phyloP scores from a whole-genome alignment of 768 basidiomycete species.

The Exsudoporus frostii region DNA sequence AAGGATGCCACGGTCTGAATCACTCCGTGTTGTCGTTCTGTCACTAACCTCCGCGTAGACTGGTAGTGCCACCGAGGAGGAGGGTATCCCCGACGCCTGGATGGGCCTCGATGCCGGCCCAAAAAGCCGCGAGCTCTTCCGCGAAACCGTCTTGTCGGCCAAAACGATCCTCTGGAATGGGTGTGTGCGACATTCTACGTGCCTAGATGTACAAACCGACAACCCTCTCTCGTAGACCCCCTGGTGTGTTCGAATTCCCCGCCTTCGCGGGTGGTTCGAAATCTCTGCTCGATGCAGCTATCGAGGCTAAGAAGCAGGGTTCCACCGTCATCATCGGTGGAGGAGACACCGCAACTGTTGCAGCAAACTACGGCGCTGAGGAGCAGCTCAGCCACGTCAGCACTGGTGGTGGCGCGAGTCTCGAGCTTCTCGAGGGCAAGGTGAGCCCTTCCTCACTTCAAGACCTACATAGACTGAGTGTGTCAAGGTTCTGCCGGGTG shows the following conservation, averaged over 20 bases:
- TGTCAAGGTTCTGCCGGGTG: conserved; percentile 78
- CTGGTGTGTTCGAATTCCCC: conserved; percentile 97
- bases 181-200: conserved; percentile 38
- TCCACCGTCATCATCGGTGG: conserved; percentile 94
- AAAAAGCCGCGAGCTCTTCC: conserved; percentile 78
- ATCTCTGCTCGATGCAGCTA: conserved; percentile 76
- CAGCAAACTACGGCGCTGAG: conserved; percentile 81
- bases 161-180: conserved; percentile 99
- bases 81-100: conserved; percentile 91
- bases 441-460: conserved; percentile 39
- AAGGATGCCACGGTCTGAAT: conserved; percentile 76
- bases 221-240: conserved; percentile 56
- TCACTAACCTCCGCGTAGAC: conserved; percentile 42
- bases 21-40: background rate
- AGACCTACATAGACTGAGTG: conserved; percentile 11
- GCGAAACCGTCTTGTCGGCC: conserved; percentile 72
- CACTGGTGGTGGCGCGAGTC: conserved; percentile 90
- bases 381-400: conserved; percentile 93
- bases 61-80: conserved; percentile 68
- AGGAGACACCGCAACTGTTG: conserved; percentile 95
- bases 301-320: conserved; percentile 83
- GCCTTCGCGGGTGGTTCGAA: conserved; percentile 85
- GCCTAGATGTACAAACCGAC: background rate
- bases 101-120: conserved; percentile 93
- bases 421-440: conserved; percentile 98